Conservation (phyloP, 345 rosid species). For the Salix caprea region DNA sequence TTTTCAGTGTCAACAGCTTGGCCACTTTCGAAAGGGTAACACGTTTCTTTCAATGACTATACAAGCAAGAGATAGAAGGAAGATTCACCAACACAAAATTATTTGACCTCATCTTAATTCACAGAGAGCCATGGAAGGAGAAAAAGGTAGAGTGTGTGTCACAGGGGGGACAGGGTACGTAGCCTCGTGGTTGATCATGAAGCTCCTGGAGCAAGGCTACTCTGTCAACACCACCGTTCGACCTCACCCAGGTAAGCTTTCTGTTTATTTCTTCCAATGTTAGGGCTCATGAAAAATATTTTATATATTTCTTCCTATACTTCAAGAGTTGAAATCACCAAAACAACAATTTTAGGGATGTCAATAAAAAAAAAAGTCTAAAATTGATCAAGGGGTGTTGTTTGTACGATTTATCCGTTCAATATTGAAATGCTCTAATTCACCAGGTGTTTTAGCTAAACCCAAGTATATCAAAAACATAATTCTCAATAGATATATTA, state of each 20-base stretch:
- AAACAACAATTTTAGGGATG: background rate
- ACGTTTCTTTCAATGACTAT: background rate
- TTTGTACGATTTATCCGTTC: background rate
- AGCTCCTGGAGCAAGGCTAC: conserved; percentile 32
- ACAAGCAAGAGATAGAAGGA: background rate
- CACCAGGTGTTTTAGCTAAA: background rate
- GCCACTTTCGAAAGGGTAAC: background rate
- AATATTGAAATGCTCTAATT: background rate
- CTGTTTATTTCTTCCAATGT: background rate
- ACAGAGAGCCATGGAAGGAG: conserved; percentile 10
- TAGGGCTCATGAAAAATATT: too few relatives aligned
- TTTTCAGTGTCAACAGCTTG: too few relatives aligned
- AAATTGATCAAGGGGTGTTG: background rate
- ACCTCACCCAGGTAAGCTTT: conserved; percentile 8
- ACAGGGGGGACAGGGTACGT: conserved; percentile 31
- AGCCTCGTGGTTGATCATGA: conserved; percentile 30
- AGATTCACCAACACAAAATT: background rate
- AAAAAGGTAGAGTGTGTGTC: conserved; percentile 15
- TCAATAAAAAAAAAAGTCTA: too few relatives aligned
- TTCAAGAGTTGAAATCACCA: too few relatives aligned
- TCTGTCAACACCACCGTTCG: conserved; percentile 31
- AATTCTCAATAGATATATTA: background rate
- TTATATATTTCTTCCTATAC: too few relatives aligned
- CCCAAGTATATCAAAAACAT: background rate
- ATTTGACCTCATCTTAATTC: background rate